Conservation (phyloP, 2,329 filamentous ascomycete species). For the Ramularia collo-cygni region DNA sequence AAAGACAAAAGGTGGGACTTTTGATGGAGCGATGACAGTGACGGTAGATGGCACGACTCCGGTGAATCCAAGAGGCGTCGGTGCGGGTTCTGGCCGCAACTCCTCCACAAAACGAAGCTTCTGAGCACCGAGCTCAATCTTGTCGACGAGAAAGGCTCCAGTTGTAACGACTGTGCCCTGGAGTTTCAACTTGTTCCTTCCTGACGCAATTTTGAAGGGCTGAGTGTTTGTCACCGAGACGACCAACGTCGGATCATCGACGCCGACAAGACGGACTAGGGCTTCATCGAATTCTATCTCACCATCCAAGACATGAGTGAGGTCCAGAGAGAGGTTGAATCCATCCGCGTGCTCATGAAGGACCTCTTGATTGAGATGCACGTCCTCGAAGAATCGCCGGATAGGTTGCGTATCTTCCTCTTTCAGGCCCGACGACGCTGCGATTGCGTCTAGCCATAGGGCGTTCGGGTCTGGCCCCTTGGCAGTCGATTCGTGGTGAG, state of each 20-base stretch:
- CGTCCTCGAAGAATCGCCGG: conserved; percentile 63
- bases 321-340: conserved; percentile 61
- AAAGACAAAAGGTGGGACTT: conserved; percentile 46
- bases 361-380: conserved; percentile 62
- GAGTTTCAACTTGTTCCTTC: conserved; percentile 47
- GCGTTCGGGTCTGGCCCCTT: conserved; percentile 31
- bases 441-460: conserved; percentile 39
- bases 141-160: conserved; percentile 69
- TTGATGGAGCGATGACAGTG: conserved; percentile 14
- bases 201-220: conserved; percentile 47
- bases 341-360: conserved; percentile 67
- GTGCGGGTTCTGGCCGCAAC: conserved; percentile 35
- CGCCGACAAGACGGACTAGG: conserved; percentile 56
- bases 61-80: conserved; percentile 44
- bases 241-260: conserved; percentile 55
- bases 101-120: conserved; percentile 63
- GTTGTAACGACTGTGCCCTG: conserved; percentile 53
- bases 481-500: conserved; percentile 10
- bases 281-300: conserved; percentile 59
- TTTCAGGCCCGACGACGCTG: conserved; percentile 44
- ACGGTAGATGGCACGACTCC: conserved; percentile 28
- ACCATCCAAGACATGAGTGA: conserved; percentile 68
- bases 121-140: conserved; percentile 57
- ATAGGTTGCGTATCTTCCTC: conserved; percentile 63
- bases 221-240: conserved; percentile 53